Evolutionary conservation across 768 basidiomycete species (phyloP), one percentile per base, ranked within the genome.

Genomic region (Heimioporus sp.): DNA sequence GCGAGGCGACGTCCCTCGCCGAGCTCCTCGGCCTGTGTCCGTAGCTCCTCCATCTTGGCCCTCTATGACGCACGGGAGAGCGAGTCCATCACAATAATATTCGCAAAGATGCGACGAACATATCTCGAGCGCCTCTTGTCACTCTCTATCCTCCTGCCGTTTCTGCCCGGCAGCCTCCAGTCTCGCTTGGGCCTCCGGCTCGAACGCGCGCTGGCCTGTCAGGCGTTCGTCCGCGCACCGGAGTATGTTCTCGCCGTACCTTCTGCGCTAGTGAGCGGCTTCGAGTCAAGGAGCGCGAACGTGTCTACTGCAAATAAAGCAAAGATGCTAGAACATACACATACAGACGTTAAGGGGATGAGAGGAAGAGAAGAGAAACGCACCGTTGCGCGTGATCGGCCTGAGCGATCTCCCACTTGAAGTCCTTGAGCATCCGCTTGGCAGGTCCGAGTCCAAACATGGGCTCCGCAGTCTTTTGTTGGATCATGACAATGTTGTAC

Each of bases 401-500:
- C 52, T 92, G 88, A 37, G 85, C 81, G 48, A 93, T 83, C 2
- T 86, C 91, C 42, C 75, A 75, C 55, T 88, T 78, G 19, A 98
- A 76, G 55, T 98, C 93, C 49, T 81, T 82, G 10, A 94, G 75
- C 2, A 87, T 82, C 17, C 96, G 86, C 66, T 93, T 92, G 24
- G 82, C 75, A 1, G 86, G 79, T 1, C 78, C 76, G 21, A 95
- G 71, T 1, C 82, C 77, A 57, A 93, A 86, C 21, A 98, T 72
- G 72, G 98, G 79, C 67, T 98, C 96, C 0, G 92, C 90, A 0
- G 90, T 86, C 70, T 98, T 98, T 67, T 99, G 97, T 68, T 95
- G 87, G 32, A 98, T 93, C 89, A 99, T 95, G 49, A 95, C 95
- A 61, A 98, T 91, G 68, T 99, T 98, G 72, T 95, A 98, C 39